Percentiles rank a stretch among this genome's conserved stretches.
Conservation (phyloP, 371 early-diverging fungal genomes). For the Haplosporangium sp. region DNA sequence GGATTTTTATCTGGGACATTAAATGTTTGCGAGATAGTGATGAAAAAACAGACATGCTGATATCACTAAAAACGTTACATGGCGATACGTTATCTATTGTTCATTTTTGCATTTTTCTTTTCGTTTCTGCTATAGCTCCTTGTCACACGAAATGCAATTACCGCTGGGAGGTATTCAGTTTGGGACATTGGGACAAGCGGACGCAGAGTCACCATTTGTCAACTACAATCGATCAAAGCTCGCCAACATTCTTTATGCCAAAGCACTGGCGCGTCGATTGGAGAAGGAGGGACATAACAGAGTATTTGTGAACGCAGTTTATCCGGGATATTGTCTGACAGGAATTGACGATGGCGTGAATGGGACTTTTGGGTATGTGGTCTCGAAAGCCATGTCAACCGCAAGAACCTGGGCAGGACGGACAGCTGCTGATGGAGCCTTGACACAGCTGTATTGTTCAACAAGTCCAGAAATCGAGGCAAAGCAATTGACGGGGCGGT, state of each 20-base stretch:
- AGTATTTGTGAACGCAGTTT: constrained; percentile 66
- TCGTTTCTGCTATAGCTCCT: constrained; percentile 14
- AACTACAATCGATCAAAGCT: constrained; percentile 74
- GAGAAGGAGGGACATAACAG: constrained; percentile 43
- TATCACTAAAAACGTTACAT: not conserved
- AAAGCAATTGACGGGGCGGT: constrained; percentile 31
- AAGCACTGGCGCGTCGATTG: constrained; percentile 61
- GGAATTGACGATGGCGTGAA: constrained; percentile 21
- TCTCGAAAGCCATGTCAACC: constrained; percentile 19
- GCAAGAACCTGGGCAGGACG: constrained; percentile 18
- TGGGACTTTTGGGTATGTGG: constrained; percentile 9
- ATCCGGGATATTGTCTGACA: constrained; percentile 55
- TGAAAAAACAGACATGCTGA: not conserved
- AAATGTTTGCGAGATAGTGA: not conserved
- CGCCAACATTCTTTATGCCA: constrained; percentile 74
- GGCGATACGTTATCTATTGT: not conserved
- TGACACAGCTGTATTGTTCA: constrained; percentile 73
- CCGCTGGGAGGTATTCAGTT: constrained; percentile 56
- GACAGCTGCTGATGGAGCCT: constrained; percentile 60
- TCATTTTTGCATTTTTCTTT: not conserved
- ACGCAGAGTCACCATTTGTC: constrained; percentile 43
- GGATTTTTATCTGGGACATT: not conserved
- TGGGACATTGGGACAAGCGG: constrained; percentile 47
- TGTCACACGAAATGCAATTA: constrained; percentile 27
- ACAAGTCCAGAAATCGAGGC: constrained; percentile 70